Base-by-base conservation (phyloP, 2,329 filamentous ascomycete species). In the Ophiostoma fasciatum region DNA sequence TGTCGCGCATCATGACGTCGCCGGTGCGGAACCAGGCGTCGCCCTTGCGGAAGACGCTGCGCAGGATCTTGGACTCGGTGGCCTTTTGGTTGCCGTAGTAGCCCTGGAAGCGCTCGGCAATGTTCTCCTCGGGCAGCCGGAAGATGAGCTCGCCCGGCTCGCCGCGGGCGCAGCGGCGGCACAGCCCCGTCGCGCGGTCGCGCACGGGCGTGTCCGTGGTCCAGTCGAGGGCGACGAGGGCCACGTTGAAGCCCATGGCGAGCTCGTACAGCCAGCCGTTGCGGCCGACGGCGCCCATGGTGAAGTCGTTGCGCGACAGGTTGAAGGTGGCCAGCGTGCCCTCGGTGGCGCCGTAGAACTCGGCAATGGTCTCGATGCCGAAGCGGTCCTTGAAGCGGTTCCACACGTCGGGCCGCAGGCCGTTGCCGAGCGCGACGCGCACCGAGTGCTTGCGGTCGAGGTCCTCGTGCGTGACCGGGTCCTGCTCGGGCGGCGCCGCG, bases 11-110 rank as follows among this genome's bases (percentile, higher is more conserved):
- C 22, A 90, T 59, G 14, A 90, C 66, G 49, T 94, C 85, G n/a
- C 85, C 85, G 0, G 82, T 79, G 18, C 83, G 74, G 63, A 85
- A 92, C 64, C 74, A 93, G 0, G 74, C 77, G 49, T 94, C 85
- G 12, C 80, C 83, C 49, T 78, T 78, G 40, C 58, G 61, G 44
- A 90, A 71, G 3, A 90, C 81, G 46, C 79, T 62, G 5, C 78
- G 70, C 42, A 90, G 54, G 31, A 93, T 68, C 57, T 93, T 93
- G 44, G 71, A 66, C 27, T 73, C 60, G 0, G 78, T 82, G 0
- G 84, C 82, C 22, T 68, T 65, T 12, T 65, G 54, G 52, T 92
- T 84, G 40, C 75, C 73, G 55, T 78, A 83, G 57, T 94, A 94
- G 2, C 85, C 85, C 51, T 85, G 80, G 59, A 85, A 93, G 11